Evolutionary conservation across 2,329 filamentous ascomycete genomes (phyloP), one percentile per base, ranked within the genome.

Genomic region (Penicillium sp.): DNA sequence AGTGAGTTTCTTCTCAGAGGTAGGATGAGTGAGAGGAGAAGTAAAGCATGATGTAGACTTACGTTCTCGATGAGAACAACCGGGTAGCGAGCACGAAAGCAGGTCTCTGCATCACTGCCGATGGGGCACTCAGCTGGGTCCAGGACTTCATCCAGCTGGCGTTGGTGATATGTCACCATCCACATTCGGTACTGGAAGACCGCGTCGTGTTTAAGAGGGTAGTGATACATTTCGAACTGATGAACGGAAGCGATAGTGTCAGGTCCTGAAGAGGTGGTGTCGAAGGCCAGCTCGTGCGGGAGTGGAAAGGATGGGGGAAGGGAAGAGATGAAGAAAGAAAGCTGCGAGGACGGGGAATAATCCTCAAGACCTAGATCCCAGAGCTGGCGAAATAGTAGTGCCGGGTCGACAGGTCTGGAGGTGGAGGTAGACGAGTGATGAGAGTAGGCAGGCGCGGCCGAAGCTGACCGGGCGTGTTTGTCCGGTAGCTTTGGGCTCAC

Each of bases 31-130:
- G 11, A 33, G 33, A 35, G 6, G 13, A 71, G 35, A 16, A 57
- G 35, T 46, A 43, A 57, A 25, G 28, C 45, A 13, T 22, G 22
- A 52, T 25, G 19, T 40, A 19, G 25, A 68, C 75, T 73, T 62
- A 77, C 76, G 59, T 78, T 77, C 8, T 64, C 69, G 38, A 79
- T 72, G 45, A 75, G 77, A 30, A 76, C 60, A 25, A 78, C 75
- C 14, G 74, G 73, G 48, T 64, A 69, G 6, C 57, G 60, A 14
- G 69, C 64, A 8, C 70, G 62, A 3, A 25, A 2, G 3, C 40
- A 22, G 11, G n/a, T 5, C 3, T 51, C 57, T 6, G 35, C 43
- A 6, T 43, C 26, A n/a, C 13, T 51, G 19, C 57, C 57, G 25
- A 59, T 59, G 6, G 52, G 43, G 33, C 43, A 51, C 35, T 49